Base-by-base conservation (phyloP, 1,139 yeast species). In the Ashbya aceris region DNA sequence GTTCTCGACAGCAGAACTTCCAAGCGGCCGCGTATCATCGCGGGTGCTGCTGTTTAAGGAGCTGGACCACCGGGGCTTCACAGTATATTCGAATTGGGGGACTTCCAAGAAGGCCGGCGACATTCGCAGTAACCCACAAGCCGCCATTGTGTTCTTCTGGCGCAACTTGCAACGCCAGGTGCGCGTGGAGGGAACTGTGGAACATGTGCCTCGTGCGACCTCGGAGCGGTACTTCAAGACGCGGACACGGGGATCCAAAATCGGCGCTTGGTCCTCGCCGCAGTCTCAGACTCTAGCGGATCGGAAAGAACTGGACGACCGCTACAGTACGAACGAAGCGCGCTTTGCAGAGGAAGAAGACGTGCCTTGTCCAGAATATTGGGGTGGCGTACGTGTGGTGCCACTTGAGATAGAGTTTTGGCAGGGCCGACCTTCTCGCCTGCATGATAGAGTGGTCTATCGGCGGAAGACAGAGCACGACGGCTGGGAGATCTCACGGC, bases 191-290 rank as follows among this genome's bases (percentile, higher is more conserved):
- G 98, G 98, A 30, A 53, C 68, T 9, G 79, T 86, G 56, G 94
- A 84, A 60, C 75, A 73, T 48, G 83, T 89, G 29, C 69, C 77
- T 28, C 71, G 79, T 46, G 89, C 83, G 52, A 85, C 83, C 32
- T 75, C 87, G 8, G 78, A 81, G 53, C 70, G 80, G 42, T 91
- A 91, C 64, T 91, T 77, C 64, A 73, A 76, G 42, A 83, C 95
- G 1, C 73, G 98, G 56, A 97, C 98, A 30, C 71, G 95, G 47
- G 96, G 94, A 5, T 83, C 95, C 17, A 79, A 84, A 58, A 79
- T 91, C 47, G 97, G 98, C 20, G 98, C 98, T 0, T 89, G 96
- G 96, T 83, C 97, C 0, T 81, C 94, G 36, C 94, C 95, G 1
- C 98, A 91, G 68, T 78, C 89, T 34, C 70, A 73, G 44, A 70